These are phyloP conservation scores for Phytopythium vexans DNA, from an alignment of 352 stramenopile species.

Conservation along the genomic window DNA sequence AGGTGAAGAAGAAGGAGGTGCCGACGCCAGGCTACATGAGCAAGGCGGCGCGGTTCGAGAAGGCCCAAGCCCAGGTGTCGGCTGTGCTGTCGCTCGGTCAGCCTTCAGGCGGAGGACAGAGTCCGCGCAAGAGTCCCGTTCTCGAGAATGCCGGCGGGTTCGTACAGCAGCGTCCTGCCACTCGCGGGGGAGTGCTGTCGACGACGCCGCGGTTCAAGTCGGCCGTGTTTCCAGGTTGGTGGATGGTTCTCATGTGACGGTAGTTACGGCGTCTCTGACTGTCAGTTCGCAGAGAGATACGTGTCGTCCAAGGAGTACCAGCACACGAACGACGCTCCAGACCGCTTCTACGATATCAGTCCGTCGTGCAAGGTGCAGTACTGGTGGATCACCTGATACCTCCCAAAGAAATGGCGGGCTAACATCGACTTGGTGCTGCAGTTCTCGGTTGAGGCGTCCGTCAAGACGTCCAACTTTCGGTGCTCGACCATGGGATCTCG, in stretches of 20 bases:
- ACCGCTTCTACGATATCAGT: constrained; percentile 77
- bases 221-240: constrained; percentile 50
- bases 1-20: constrained; percentile 60
- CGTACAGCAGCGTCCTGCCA: constrained; percentile 9
- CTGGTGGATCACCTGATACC: neutral
- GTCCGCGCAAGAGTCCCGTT: constrained; percentile 3
- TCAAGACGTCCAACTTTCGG: constrained; percentile 66
- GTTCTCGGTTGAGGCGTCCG: constrained; percentile 56
- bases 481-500: constrained; percentile 64
- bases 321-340: constrained; percentile 43
- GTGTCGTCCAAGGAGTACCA: constrained; percentile 64
- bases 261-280: constrained; percentile 1
- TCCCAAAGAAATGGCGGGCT: neutral
- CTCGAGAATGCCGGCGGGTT: neutral
- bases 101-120: too few relatives aligned
- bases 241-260: neutral
- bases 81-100: constrained; percentile 28
- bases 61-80: constrained; percentile 49
- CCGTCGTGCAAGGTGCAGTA: constrained; percentile 45
- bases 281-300: constrained; percentile 48
- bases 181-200: constrained; percentile 48
- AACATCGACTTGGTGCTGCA: constrained; percentile 8
- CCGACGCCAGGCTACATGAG: constrained; percentile 53
- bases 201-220: constrained; percentile 73
- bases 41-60: constrained; percentile 52